Evolutionary conservation across 805 yeast species (phyloP).

Genomic region (Jamesozyma hellenica): DNA sequence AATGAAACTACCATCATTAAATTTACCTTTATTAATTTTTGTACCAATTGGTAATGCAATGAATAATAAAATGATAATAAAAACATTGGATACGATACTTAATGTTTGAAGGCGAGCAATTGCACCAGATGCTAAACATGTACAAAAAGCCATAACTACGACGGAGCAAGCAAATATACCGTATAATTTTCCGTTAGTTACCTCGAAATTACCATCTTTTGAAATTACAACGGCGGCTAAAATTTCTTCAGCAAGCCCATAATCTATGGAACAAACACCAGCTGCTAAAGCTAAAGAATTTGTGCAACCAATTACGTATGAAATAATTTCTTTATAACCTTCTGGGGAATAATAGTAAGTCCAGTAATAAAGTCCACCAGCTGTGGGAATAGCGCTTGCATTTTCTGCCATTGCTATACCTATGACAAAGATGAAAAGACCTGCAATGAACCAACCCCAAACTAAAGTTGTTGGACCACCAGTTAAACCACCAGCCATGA

Average conservation of each 20-base stretch:
- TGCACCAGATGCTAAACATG: conserved; percentile 47
- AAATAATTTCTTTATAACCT: conserved; percentile 39
- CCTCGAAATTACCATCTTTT: conserved; percentile 44
- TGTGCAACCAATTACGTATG: conserved; percentile 56
- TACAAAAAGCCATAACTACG: conserved; percentile 40
- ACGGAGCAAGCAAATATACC: conserved; percentile 60
- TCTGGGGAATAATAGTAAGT: conserved; percentile 58
- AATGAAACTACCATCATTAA: conserved; percentile 43
- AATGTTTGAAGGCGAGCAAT: conserved; percentile 51
- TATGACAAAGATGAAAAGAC: conserved; percentile 40
- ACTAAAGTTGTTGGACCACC: conserved; percentile 52
- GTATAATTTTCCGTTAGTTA: conserved; percentile 45
- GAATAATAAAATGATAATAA: conserved; percentile 42
- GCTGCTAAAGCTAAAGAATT: conserved; percentile 59
- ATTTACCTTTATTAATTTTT: conserved; percentile 25
- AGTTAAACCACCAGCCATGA: conserved; percentile 41
- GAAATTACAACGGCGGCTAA: conserved; percentile 48
- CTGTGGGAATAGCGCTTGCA: conserved; percentile 62
- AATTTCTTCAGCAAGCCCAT: conserved; percentile 57
- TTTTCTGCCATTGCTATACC: conserved; percentile 60
- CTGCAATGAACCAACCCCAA: conserved; percentile 65
- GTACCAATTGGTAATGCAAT: conserved; percentile 61
- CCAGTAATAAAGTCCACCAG: conserved; percentile 68
- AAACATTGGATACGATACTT: conserved; percentile 46
- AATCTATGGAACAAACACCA: conserved; percentile 57